Percentiles rank a stretch among this genome's conserved stretches.
Evolutionary conservation across 306 rosid species (phyloP).

Genomic region (Ormosia emarginata): DNA sequence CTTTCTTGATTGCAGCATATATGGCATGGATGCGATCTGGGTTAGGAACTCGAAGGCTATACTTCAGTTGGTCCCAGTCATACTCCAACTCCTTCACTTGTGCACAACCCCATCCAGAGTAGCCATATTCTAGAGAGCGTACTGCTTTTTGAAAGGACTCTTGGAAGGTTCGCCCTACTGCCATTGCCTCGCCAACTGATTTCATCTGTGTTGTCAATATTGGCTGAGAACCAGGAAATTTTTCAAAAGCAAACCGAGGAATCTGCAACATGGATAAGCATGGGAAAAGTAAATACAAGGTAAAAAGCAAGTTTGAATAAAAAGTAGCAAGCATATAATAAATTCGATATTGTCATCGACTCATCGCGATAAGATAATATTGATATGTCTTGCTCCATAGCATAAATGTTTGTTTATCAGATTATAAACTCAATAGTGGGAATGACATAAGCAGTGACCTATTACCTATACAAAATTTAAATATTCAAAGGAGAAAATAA

Average conservation of each 20-base stretch:
- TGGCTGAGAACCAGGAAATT: constrained; percentile 98
- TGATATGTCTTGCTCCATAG: constrained; percentile 2
- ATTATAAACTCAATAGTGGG: not conserved
- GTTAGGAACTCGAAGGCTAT: constrained; percentile 86
- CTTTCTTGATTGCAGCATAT: constrained; percentile 95
- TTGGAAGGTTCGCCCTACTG: constrained; percentile 91
- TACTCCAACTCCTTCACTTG: constrained; percentile 71
- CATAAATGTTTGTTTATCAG: not conserved
- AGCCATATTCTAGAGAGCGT: constrained; percentile 85
- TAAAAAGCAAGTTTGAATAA: not conserved
- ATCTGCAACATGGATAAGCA: constrained; percentile 57
- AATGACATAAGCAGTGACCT: not conserved
- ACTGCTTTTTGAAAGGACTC: constrained; percentile 96
- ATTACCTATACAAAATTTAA: not conserved
- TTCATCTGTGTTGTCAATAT: constrained; percentile 95
- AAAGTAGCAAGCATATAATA: not conserved
- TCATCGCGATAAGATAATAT: not conserved
- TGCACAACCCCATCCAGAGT: constrained; percentile 87
- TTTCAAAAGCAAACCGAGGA: constrained; percentile 95
- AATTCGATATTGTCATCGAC: not conserved
- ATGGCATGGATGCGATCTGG: constrained; percentile 90
- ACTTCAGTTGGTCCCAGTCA: constrained; percentile 89
- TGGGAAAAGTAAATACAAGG: not conserved
- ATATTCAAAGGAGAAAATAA: not conserved
- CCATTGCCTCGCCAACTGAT: constrained; percentile 97